A percentile compares a stretch with the other conserved stretches of the same genome.
Evolutionary conservation across 108 stramenopile species (phyloP).

Genomic region (Bacterosira constricta): DNA sequence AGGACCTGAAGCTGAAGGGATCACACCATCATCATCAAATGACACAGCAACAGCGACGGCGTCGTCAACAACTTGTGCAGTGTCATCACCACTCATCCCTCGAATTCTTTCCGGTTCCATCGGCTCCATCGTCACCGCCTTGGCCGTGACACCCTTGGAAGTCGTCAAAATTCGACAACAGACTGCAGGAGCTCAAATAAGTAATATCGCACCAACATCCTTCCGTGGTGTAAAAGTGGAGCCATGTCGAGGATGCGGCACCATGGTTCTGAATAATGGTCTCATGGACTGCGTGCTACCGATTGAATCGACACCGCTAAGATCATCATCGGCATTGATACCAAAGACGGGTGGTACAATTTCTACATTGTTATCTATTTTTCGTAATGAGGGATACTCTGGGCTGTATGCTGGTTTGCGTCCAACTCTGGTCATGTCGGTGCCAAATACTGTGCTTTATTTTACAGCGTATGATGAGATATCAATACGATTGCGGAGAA

Average conservation of each 20-base stretch:
- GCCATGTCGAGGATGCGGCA: constrained; percentile 47
- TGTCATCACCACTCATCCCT: constrained; percentile 25
- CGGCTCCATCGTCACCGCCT: constrained; percentile 65
- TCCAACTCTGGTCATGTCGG: constrained; percentile 78
- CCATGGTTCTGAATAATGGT: constrained; percentile 64
- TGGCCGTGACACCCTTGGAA: constrained; percentile 72
- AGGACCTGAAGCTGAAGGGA: too few species aligned
- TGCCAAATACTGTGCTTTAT: constrained; percentile 91
- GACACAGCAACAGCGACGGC: neutral
- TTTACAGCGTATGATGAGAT: constrained; percentile 90
- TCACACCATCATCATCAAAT: too few species aligned
- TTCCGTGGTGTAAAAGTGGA: neutral
- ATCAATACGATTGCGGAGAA: constrained; percentile 1
- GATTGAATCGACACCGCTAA: constrained; percentile 19
- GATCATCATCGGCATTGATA: neutral
- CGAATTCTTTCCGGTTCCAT: constrained; percentile 62
- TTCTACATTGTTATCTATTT: constrained; percentile 57
- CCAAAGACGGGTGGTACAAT: constrained; percentile 39
- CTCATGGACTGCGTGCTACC: constrained; percentile 25
- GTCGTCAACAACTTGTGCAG: neutral
- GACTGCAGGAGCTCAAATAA: constrained; percentile 1
- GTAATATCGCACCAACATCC: neutral
- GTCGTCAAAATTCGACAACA: constrained; percentile 82
- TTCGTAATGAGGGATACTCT: constrained; percentile 60
- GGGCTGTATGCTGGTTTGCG: constrained; percentile 86